A percentile compares a stretch with the other conserved stretches of the same genome.
phyloP scores from a whole-genome alignment of 2,329 filamentous ascomycete species.

The Geosmithia flava region DNA sequence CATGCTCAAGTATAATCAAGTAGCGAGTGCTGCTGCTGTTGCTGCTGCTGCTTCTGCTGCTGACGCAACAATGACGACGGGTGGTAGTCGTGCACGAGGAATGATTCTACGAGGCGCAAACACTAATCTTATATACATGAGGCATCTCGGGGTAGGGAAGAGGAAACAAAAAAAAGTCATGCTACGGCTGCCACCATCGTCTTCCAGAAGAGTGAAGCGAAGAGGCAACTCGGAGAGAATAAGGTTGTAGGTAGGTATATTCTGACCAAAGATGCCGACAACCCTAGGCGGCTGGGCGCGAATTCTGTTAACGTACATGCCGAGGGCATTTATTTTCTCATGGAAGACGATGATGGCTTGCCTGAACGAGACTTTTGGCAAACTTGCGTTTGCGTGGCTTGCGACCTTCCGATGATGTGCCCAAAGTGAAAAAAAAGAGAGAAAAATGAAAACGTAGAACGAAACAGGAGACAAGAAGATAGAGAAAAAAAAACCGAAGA shows the following conservation, averaged over 20 bases:
- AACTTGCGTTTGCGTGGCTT: neutral
- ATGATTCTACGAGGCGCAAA: slow-evolving; percentile 4
- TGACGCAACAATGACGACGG: neutral
- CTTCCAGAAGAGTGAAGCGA: slow-evolving; percentile 32
- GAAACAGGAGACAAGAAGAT: slow-evolving; percentile 3
- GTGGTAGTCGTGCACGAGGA: slow-evolving; percentile 3
- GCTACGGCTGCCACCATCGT: slow-evolving; percentile 50
- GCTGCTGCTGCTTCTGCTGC: no score
- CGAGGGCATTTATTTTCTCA: slow-evolving; percentile 22
- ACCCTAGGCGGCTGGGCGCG: slow-evolving; percentile 15
- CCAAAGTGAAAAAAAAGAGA: neutral
- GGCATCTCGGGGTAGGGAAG: neutral
- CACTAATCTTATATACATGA: slow-evolving; percentile 27
- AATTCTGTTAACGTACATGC: slow-evolving; percentile 53
- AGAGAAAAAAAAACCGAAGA: slow-evolving; percentile 5
- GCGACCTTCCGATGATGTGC: neutral
- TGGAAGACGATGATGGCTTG: slow-evolving; percentile 63
- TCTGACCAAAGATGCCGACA: slow-evolving; percentile 24
- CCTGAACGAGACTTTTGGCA: slow-evolving; percentile 23
- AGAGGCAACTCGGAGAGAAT: slow-evolving; percentile 20
- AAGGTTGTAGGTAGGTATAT: slow-evolving; percentile 25
- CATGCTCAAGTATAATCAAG: neutral
- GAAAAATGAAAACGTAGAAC: neutral
- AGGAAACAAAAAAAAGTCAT: slow-evolving; percentile 21
- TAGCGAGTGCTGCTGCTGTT: no score